phyloP scores from a whole-genome alignment of 352 stramenopile genomes.

The Globisporangium cederbergense region DNA sequence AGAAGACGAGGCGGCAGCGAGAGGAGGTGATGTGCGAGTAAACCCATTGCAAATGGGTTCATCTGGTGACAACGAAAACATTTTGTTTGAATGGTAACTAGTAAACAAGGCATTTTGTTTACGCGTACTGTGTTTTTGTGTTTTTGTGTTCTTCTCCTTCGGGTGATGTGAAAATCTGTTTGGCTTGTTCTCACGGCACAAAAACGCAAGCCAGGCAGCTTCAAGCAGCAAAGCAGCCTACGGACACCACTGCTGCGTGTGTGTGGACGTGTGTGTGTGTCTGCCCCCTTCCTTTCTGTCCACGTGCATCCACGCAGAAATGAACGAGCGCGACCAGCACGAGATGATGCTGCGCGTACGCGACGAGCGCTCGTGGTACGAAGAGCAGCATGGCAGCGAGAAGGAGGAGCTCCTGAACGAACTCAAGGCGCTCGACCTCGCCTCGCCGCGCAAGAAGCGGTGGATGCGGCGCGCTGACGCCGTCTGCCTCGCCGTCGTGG shows the following conservation, averaged over 20 bases:
- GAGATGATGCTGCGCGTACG: background rate
- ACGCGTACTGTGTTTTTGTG: no score
- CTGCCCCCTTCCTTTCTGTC: background rate
- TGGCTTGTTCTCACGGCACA: no score
- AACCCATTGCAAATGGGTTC: no score
- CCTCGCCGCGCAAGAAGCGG: slow-evolving; percentile 4
- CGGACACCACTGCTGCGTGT: background rate
- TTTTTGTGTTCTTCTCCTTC: no score
- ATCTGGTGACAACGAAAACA: no score
- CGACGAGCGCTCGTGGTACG: slow-evolving; percentile 11
- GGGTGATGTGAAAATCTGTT: background rate
- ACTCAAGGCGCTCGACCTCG: background rate
- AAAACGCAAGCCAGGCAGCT: no score
- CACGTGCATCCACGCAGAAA: background rate
- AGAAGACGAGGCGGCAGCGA: no score
- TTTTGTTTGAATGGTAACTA: no score
- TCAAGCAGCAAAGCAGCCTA: background rate
- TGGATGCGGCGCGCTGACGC: slow-evolving; percentile 48
- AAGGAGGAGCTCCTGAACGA: background rate
- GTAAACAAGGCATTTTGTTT: no score
- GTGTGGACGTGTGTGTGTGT: background rate
- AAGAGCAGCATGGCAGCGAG: background rate
- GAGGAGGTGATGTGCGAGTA: no score
- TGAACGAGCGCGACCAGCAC: background rate
- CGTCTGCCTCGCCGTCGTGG: slow-evolving; percentile 40